Percentiles rank a stretch among this genome's conserved stretches.
phyloP scores from a whole-genome alignment of 495 filamentous ascomycete genomes.

The Friedmanniomyces simplex region DNA sequence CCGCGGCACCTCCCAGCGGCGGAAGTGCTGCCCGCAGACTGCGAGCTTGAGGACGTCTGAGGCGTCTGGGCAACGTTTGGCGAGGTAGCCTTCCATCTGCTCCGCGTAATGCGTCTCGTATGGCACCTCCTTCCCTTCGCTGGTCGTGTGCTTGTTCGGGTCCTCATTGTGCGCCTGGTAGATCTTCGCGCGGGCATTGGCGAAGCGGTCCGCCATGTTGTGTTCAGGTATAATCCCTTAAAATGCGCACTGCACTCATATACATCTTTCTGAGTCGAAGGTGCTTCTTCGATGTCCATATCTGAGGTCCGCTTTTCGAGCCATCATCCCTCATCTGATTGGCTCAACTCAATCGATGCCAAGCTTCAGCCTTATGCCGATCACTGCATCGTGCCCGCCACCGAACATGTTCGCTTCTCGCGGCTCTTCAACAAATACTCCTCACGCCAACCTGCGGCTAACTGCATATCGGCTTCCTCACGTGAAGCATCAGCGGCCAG shows the following conservation, averaged over 20 bases:
- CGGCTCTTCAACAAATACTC: neutral
- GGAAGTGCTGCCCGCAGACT: slow-evolving; percentile 71
- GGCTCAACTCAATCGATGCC: neutral
- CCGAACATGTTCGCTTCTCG: neutral
- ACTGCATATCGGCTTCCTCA: neutral
- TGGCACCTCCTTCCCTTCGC: slow-evolving; percentile 39
- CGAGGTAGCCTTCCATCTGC: slow-evolving; percentile 64
- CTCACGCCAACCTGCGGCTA: neutral
- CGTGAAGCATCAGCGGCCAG: neutral
- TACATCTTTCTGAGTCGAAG: too few relatives aligned
- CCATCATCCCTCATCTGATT: neutral
- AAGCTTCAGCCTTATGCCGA: slow-evolving; percentile 1
- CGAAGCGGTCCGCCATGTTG: slow-evolving; percentile 15
- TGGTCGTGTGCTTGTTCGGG: slow-evolving; percentile 40
- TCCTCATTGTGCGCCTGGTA: slow-evolving; percentile 64
- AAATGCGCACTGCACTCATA: too few relatives aligned
- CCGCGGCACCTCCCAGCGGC: slow-evolving; percentile 71
- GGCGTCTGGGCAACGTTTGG: slow-evolving; percentile 42
- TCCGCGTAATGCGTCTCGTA: slow-evolving; percentile 73
- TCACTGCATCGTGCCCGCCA: neutral
- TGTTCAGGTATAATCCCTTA: too few relatives aligned
- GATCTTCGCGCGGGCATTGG: slow-evolving; percentile 50
- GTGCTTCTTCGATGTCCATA: neutral
- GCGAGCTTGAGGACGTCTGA: slow-evolving; percentile 58
- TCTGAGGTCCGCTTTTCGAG: neutral